Conservation (phyloP, 78 protist genomes). For the Anaeramoeba flamelloides region DNA sequence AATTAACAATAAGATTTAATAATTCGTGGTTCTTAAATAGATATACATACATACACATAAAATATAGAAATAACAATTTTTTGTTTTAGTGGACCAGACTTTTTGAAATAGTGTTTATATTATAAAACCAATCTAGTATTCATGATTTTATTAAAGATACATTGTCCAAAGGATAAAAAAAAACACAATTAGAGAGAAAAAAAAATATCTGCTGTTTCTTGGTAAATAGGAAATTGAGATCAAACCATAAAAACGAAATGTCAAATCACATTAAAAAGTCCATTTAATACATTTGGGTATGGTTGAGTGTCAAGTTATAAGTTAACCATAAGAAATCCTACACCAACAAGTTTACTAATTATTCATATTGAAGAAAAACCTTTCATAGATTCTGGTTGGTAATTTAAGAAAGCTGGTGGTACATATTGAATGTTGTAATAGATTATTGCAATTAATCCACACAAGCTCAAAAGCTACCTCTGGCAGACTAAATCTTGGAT, state of each 20-base stretch:
- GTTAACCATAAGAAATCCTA: conserved; percentile 5
- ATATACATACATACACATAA: too few relatives aligned
- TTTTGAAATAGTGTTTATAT: too few relatives aligned
- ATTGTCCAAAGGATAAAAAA: too few relatives aligned
- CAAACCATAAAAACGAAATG: conserved; percentile 13
- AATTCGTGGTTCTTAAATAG: too few relatives aligned
- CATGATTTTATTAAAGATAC: too few relatives aligned
- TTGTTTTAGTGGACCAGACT: too few relatives aligned
- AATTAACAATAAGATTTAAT: too few relatives aligned
- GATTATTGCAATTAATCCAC: conserved; percentile 13
- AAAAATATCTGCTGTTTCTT: background rate
- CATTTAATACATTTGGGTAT: conserved; percentile 3
- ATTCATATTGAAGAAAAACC: conserved; percentile 10
- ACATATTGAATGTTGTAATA: conserved; percentile 11
- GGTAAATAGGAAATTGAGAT: conserved; percentile 9
- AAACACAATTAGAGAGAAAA: background rate
- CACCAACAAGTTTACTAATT: conserved; percentile 13
- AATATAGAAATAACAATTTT: too few relatives aligned
- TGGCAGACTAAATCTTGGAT: too few relatives aligned
- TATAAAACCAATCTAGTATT: too few relatives aligned
- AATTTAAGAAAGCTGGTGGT: conserved; percentile 11
- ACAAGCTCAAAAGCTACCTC: too few relatives aligned
- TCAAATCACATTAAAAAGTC: conserved; percentile 15
- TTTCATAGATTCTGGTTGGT: conserved; percentile 9
- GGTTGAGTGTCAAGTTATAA: conserved; percentile 6